Conservation (phyloP, 2,329 filamentous ascomycete genomes). For the Colletotrichum agaves region DNA sequence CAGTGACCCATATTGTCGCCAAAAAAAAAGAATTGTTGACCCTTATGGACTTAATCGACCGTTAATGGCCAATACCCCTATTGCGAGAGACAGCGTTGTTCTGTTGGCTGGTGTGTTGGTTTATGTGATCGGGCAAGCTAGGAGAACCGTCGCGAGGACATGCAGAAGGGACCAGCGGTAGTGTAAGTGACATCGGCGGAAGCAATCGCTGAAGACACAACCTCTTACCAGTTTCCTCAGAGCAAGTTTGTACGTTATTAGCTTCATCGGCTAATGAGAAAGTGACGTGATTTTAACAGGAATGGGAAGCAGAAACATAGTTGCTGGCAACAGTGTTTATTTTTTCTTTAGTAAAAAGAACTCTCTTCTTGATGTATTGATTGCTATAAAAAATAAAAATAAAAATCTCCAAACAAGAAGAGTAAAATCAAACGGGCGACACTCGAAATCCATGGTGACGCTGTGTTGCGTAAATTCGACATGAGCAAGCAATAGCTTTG, state of each 20-base stretch:
- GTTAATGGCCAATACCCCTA: too few species aligned
- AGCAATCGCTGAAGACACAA: too few species aligned
- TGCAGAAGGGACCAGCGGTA: not conserved
- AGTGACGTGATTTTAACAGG: slow-evolving; percentile 1
- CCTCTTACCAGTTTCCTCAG: slow-evolving; percentile 5
- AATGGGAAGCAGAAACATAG: slow-evolving; percentile 3
- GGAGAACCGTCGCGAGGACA: not conserved
- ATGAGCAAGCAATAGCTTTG: not conserved
- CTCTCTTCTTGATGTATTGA: too few species aligned
- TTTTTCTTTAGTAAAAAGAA: too few species aligned
- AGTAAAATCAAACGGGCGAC: slow-evolving; percentile 18
- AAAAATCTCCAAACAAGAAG: slow-evolving; percentile 8
- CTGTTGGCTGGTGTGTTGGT: not conserved
- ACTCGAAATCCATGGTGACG: slow-evolving; percentile 2
- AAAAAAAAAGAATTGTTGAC: too few species aligned
- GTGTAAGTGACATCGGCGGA: not conserved
- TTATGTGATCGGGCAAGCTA: not conserved
- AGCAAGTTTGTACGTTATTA: slow-evolving; percentile 10
- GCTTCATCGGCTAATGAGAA: not conserved
- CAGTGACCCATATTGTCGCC: too few species aligned
- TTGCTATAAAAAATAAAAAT: too few species aligned
- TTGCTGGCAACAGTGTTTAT: not conserved
- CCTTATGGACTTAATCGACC: too few species aligned
- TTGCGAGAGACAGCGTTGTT: not conserved
- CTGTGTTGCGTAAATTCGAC: too few species aligned